Conservation (phyloP, 495 filamentous ascomycete genomes). For the Aspergillus haitiensis region DNA sequence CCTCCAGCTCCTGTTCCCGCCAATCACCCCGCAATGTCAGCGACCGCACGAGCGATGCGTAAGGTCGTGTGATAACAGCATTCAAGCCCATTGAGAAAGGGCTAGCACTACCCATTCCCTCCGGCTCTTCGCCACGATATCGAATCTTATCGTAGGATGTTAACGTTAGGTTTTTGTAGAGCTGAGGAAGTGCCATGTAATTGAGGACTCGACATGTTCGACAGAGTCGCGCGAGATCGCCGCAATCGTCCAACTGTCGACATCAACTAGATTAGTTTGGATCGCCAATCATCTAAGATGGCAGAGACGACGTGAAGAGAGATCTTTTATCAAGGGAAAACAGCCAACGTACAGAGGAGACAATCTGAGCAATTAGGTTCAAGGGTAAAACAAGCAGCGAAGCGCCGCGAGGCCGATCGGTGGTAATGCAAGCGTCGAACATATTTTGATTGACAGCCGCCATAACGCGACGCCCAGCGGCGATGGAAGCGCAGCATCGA, state of each 20-base stretch:
- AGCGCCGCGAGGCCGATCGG: conserved; percentile 34
- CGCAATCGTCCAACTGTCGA: conserved; percentile 49
- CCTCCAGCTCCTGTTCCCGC: conserved; percentile 57
- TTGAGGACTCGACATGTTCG: conserved; percentile 63
- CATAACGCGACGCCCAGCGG: conserved; percentile 44
- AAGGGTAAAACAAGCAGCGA: conserved; percentile 53
- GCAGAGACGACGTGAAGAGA: neutral
- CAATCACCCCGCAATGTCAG: conserved; percentile 58
- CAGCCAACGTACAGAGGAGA: conserved; percentile 46
- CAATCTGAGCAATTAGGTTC: conserved; percentile 58
- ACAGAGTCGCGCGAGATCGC: conserved; percentile 57
- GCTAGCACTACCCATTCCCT: conserved; percentile 61
- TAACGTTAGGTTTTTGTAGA: conserved; percentile 57
- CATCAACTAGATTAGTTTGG: conserved; percentile 27
- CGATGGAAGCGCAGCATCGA: conserved; percentile 35
- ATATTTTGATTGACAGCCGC: conserved; percentile 49
- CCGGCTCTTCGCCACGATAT: conserved; percentile 57
- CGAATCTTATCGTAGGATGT: conserved; percentile 61
- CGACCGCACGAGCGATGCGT: conserved; percentile 52
- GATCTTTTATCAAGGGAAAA: neutral
- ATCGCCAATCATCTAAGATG: neutral
- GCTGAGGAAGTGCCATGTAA: conserved; percentile 63
- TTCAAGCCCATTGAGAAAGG: conserved; percentile 65
- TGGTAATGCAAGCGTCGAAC: conserved; percentile 44
- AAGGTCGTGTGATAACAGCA: conserved; percentile 56